phyloP scores from a whole-genome alignment of 2,329 filamentous ascomycete species.

The Fusarium equiseti region DNA sequence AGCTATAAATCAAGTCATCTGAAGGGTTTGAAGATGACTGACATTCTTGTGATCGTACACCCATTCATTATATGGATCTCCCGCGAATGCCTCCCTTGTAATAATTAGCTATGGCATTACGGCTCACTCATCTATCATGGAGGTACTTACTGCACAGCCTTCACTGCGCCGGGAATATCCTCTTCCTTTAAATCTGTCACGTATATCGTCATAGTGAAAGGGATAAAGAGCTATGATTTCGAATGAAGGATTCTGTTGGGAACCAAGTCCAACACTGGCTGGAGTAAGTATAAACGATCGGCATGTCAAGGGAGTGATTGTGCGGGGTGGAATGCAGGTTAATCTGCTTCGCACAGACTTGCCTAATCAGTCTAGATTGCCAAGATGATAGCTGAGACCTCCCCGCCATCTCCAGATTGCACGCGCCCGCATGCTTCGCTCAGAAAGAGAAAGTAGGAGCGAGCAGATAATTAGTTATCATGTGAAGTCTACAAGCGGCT shows the following conservation, averaged over 20 bases:
- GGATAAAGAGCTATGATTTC: not conserved
- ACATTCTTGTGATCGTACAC: conserved; percentile 70
- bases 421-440: not conserved
- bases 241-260: fast-evolving
- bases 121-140: fast-evolving
- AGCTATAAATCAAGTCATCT: not conserved
- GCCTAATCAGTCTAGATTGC: not conserved
- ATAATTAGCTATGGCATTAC: not conserved
- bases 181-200: conserved; percentile 66
- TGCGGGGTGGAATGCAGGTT: not conserved
- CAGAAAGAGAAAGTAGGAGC: not conserved
- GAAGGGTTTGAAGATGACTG: not conserved
- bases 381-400: not conserved
- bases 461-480: not conserved
- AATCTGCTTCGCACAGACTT: not conserved
- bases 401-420: not conserved
- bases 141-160: conserved; percentile 67
- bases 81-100: conserved; percentile 66
- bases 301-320: not conserved
- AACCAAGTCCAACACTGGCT: not conserved
- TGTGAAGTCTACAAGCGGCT: not conserved
- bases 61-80: conserved; percentile 76
- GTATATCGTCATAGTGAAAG: conserved; percentile 60
- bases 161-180: conserved; percentile 73
- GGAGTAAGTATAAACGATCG: not conserved